Base-by-base conservation (phyloP, 257 asterid species). In the Fraxinus quadrangulata region DNA sequence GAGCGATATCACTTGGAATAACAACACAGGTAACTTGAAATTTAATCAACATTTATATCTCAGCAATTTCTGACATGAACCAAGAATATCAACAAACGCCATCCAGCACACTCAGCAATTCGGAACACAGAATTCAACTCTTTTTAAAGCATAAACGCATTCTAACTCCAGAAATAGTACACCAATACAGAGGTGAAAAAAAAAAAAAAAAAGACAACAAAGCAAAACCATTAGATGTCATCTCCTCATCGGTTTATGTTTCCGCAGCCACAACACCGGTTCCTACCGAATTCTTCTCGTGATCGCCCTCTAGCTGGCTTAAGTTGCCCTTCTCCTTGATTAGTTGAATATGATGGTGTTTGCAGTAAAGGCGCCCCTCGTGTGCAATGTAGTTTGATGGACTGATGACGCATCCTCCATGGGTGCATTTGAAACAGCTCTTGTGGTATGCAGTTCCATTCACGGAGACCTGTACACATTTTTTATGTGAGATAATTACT, bases 271-370 rank as follows among this genome's bases (percentile, higher is more conserved):
- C 81, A 75, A 63, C 82, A 40, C 77, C 70, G 28, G 72, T 34
- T 79, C 61, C 34, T 36, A 54, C 71, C 1, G 90, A 79, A 68
- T 59, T 63, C 77, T 82, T 89, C 65, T 87, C 85, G 12, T 89
- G 85, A 40, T 87, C 97, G 0, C 96, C 97, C 84, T 91, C 98
- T 49, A 95, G 96, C 88, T 95, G 96, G 90, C 98, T 95, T 74
- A 93, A 85, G 90, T 95, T 95, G 80, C 99, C 98, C 75, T 95
- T 96, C 93, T 93, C 98, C 90, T 89, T 96, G 85, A 96, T 96
- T 34, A 96, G 98, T 81, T 96, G 99, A 76, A 87, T 85, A 72
- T 96, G 99, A 88, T 96, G 99, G 88, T 96, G 99, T 75, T 96
- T 96, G 89, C 99, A 96, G 88, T 92, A 96, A 19, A 96, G 92